Percentiles rank a stretch among this genome's conserved stretches.
These are phyloP conservation scores for Flammula alnicola DNA, from an alignment of 1,284 basidiomycete genomes.

Conservation along the genomic window DNA sequence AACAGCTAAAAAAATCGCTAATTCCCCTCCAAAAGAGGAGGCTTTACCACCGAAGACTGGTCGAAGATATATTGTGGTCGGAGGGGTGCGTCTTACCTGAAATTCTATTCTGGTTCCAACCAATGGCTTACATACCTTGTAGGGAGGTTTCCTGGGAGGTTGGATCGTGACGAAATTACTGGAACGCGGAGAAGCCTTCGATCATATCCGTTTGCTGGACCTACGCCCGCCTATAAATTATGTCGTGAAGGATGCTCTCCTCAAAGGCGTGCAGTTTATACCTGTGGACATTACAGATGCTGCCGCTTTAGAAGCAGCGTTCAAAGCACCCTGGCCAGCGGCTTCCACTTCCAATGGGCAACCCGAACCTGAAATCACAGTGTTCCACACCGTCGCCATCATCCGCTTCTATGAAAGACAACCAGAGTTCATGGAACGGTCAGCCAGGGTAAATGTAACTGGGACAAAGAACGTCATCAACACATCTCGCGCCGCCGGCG, in stretches of 20 bases:
- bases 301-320: constrained; percentile 57
- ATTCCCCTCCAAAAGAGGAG: constrained; percentile 36
- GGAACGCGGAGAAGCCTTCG: constrained; percentile 68
- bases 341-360: constrained; percentile 64
- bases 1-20: constrained; percentile 38
- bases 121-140: constrained; percentile 38
- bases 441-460: constrained; percentile 61
- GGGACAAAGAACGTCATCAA: constrained; percentile 68
- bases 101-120: too few species aligned
- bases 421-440: constrained; percentile 50
- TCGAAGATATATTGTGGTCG: constrained; percentile 44
- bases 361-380: constrained; percentile 50
- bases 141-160: constrained; percentile 75
- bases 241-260: constrained; percentile 23
- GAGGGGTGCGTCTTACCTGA: constrained; percentile 45
- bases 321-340: constrained; percentile 59
- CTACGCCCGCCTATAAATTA: constrained; percentile 57
- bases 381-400: constrained; percentile 75
- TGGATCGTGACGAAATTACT: constrained; percentile 74
- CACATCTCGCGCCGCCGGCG: constrained; percentile 35
- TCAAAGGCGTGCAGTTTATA: constrained; percentile 56
- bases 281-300: constrained; percentile 60
- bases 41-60: constrained; percentile 51
- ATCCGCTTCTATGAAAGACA: constrained; percentile 77
- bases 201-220: constrained; percentile 68